Base-by-base conservation (phyloP, 345 rosid species). In the Dovyalis caffra region DNA sequence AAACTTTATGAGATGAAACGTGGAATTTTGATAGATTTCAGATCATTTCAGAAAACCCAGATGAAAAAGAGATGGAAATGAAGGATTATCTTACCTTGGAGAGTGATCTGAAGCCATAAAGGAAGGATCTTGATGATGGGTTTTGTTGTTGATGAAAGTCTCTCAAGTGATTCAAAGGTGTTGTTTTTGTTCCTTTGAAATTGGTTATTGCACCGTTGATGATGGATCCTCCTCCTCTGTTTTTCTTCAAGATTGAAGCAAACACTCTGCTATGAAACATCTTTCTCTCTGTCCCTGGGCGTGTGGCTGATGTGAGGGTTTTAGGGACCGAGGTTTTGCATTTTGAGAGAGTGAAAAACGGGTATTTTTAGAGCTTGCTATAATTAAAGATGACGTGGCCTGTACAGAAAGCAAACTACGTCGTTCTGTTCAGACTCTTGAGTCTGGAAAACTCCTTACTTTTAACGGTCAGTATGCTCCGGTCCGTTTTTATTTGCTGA, bases 161-260 rank as follows among this genome's bases (percentile, higher is more conserved):
- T 47, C 74, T 64, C 70, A 75, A 76, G 21, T 68, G 77, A 37
- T 85, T 79, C 76, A 79, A 75, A 60, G 83, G 53, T 2, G 78
- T 33, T 51, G 77, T 64, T 66, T n/a, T 71, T 64, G 56, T 49
- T 49, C 87, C 81, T 73, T 79, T 76, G 77, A 86, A 70, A 66
- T 72, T 80, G 37, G 73, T 63, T 33, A 71, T 8, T 14, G 78
- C 67, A 76, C 80, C 75, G 21, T 75, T 71, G n/a, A 81, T 28
- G 16, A 20, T 20, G 8, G 56, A 49, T 49, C 3, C 10, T 49
- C 74, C 74, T 53, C 82, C 82, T 71, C 77, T 85, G 67, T 77
- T 88, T 72, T 88, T 86, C 87, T 76, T 93, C 65, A 90, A 80
- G 72, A 84, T 84, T 31, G 93, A 84, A 37, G 86, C 82, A 33